A percentile compares a stretch with the other conserved stretches of the same genome.
Conservation (phyloP, 805 yeast species). For the Metschnikowia drakensbergensis region DNA sequence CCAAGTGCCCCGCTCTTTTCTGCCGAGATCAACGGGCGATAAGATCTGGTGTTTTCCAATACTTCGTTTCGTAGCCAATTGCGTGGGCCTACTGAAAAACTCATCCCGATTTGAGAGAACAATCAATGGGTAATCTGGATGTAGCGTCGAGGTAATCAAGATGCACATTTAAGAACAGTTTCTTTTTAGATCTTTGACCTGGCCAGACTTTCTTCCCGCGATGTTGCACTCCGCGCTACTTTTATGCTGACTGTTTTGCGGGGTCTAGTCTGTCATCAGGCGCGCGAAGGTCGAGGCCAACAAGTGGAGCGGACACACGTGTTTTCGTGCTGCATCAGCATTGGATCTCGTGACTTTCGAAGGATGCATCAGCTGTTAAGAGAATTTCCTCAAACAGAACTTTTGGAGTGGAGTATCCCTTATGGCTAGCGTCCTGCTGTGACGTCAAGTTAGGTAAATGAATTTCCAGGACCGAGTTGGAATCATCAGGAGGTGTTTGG, state of each 20-base stretch:
- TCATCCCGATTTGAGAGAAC: conserved; percentile 87
- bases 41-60: conserved; percentile 41
- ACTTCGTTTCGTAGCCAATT: conserved; percentile 40
- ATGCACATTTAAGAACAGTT: conserved; percentile 62
- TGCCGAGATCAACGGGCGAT: conserved; percentile 71
- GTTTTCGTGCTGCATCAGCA: conserved; percentile 3
- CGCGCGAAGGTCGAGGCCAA: not conserved
- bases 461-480: conserved; percentile 3
- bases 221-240: not conserved
- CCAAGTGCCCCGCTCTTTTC: conserved; percentile 88
- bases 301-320: not conserved
- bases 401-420: not conserved
- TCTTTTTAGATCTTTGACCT: not conserved
- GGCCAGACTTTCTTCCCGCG: not conserved
- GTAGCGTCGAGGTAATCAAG: conserved; percentile 59
- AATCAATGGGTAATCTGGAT: conserved; percentile 72
- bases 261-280: not conserved
- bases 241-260: not conserved
- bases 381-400: conserved; percentile 4
- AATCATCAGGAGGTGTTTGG: conserved; percentile 1
- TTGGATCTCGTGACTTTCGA: conserved; percentile 15
- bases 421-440: conserved; percentile 1
- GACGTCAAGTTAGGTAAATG: not conserved
- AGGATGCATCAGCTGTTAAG: conserved; percentile 12
- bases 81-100: conserved; percentile 68